phyloP scores from a whole-genome alignment of 345 rosid species.

The Dovyalis caffra region DNA sequence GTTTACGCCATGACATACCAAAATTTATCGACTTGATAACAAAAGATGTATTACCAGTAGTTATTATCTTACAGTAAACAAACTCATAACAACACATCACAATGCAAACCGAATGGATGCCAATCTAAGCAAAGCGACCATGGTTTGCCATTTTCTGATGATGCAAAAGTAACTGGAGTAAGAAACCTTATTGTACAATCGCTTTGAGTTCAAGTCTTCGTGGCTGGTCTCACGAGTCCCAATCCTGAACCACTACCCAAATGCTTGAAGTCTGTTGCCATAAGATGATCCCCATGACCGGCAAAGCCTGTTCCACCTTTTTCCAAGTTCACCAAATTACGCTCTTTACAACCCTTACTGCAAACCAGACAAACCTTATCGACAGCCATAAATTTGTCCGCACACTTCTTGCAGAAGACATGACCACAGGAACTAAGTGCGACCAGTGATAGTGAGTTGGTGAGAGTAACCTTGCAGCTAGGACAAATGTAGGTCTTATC shows the following conservation, averaged over 20 bases:
- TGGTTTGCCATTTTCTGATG: neutral
- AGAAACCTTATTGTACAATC: neutral
- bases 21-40: no score
- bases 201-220: conserved; percentile 10
- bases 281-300: conserved; percentile 77
- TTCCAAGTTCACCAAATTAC: conserved; percentile 65
- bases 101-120: no score
- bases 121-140: neutral
- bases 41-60: no score
- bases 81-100: no score
- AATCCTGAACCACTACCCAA: conserved; percentile 93
- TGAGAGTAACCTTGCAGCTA: conserved; percentile 91
- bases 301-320: conserved; percentile 95
- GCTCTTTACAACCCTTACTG: conserved; percentile 65
- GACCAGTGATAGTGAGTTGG: conserved; percentile 71
- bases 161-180: neutral
- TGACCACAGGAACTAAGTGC: conserved; percentile 91
- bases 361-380: conserved; percentile 90
- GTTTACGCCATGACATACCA: no score
- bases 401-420: conserved; percentile 95
- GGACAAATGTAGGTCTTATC: conserved; percentile 81
- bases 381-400: conserved; percentile 61
- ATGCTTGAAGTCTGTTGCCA: conserved; percentile 90
- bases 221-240: conserved; percentile 74
- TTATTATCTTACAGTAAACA: no score